Evolutionary conservation across 2,329 filamentous ascomycete species (phyloP).

Genomic region (Xylariales sp.): DNA sequence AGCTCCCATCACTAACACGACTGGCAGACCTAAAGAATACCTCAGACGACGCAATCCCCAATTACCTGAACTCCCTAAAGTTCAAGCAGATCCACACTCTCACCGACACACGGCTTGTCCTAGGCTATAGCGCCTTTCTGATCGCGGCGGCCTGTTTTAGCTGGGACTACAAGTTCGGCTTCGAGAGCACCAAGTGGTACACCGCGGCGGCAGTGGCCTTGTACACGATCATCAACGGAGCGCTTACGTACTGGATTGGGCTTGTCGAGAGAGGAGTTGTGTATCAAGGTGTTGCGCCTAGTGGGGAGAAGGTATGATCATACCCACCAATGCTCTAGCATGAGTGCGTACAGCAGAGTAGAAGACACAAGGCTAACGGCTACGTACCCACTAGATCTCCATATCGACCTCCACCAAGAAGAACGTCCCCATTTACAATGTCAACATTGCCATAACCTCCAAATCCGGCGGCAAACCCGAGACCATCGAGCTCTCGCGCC

Average conservation of each 20-base stretch:
- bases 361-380: conserved; percentile 33
- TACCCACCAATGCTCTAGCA: neutral
- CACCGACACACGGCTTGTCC: conserved; percentile 72
- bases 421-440: conserved; percentile 73
- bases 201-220: conserved; percentile 72
- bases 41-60: conserved; percentile 87
- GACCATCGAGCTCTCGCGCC: conserved; percentile 51
- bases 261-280: conserved; percentile 75
- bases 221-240: conserved; percentile 75
- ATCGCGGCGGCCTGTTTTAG: conserved; percentile 81
- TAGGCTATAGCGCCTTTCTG: conserved; percentile 78
- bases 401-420: conserved; percentile 73
- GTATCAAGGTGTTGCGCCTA: conserved; percentile 66
- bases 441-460: conserved; percentile 56
- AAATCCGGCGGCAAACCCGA: conserved; percentile 33
- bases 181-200: conserved; percentile 77
- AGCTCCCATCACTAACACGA: conserved; percentile 3
- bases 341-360: neutral
- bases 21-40: conserved; percentile 87
- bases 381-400: conserved; percentile 50
- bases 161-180: conserved; percentile 88
- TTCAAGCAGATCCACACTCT: conserved; percentile 80
- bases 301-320: conserved; percentile 41
- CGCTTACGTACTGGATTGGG: conserved; percentile 79
- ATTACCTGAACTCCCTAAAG: conserved; percentile 84